Percentiles rank a stretch among this genome's conserved stretches.
Evolutionary conservation across 192 early-diverging fungal genomes (phyloP).

Genomic region (Podila verticillata): DNA sequence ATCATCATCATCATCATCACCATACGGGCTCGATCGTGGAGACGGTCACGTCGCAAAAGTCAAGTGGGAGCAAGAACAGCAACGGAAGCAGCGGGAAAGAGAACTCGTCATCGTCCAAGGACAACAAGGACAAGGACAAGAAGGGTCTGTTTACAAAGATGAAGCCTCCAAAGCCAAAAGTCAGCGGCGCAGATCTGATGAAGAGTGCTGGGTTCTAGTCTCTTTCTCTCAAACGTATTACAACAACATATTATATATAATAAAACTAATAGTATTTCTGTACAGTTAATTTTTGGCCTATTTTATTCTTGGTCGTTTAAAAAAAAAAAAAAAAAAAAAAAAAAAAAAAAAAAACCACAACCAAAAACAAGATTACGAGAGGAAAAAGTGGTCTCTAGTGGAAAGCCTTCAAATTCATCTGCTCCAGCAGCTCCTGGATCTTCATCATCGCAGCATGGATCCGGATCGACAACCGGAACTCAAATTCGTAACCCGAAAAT

Average conservation of each 20-base stretch:
- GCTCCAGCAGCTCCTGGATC: conserved; percentile 23
- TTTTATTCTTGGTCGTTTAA: too few species aligned
- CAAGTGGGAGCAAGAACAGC: neutral
- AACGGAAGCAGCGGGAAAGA: neutral
- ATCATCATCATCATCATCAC: neutral
- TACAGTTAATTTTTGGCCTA: too few species aligned
- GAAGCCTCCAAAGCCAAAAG: conserved; percentile 10
- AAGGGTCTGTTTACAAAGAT: conserved; percentile 14
- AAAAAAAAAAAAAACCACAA: too few species aligned
- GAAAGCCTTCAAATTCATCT: conserved; percentile 12
- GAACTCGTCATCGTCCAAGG: neutral
- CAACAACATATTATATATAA: neutral
- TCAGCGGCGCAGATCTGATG: conserved; percentile 21
- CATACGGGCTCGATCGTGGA: neutral
- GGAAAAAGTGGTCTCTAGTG: neutral
- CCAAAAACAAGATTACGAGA: neutral
- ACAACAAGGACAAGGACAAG: conserved; percentile 10
- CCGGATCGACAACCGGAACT: conserved; percentile 53
- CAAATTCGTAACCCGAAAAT: conserved; percentile 60
- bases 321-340: too few species aligned
- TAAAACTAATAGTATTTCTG: too few species aligned
- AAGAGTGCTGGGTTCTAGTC: conserved; percentile 16
- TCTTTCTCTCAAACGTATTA: neutral
- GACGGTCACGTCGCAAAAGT: neutral
- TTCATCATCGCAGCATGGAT: conserved; percentile 48